phyloP scores from a whole-genome alignment of 2,329 filamentous ascomycete species.

The Stagonosporopsis vannaccii region DNA sequence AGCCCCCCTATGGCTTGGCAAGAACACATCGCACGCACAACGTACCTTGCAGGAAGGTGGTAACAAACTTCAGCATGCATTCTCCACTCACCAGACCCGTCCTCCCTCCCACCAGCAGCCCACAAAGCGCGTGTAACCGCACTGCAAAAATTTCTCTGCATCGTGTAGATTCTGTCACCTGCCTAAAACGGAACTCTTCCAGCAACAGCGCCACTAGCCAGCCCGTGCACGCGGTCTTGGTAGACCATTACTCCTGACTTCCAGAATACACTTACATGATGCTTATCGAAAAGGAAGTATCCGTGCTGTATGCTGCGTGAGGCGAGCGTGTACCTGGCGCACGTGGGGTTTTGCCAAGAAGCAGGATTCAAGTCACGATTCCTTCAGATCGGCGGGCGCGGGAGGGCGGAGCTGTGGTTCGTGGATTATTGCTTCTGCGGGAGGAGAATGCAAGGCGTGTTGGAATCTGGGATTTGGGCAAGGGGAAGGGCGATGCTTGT shows the following conservation, averaged over 20 bases:
- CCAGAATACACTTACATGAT: not conserved
- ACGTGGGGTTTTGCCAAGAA: slow-evolving; percentile 17
- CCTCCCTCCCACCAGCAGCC: not conserved
- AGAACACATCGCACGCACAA: not conserved
- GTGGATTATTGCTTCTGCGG: slow-evolving; percentile 9
- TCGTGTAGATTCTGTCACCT: slow-evolving; percentile 5
- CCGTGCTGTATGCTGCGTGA: not conserved
- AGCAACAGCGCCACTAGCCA: slow-evolving; percentile 8
- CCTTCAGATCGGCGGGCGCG: not conserved
- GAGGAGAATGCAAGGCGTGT: not conserved
- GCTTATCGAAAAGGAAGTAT: not conserved
- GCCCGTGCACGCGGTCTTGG: slow-evolving; percentile 1
- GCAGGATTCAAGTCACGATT: slow-evolving; percentile 12
- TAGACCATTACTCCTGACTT: slow-evolving; percentile 1
- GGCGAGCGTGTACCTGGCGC: slow-evolving; percentile 12
- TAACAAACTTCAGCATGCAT: not conserved
- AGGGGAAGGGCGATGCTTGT: not conserved
- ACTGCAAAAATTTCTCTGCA: slow-evolving; percentile 15
- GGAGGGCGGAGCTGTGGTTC: slow-evolving; percentile 2
- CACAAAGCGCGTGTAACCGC: slow-evolving; percentile 16
- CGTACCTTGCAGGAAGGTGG: slow-evolving; percentile 10
- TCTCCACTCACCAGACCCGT: not conserved
- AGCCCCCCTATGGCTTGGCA: slow-evolving; percentile 5
- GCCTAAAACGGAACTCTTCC: slow-evolving; percentile 6
- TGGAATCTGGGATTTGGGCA: not conserved